A percentile compares a stretch with the other conserved stretches of the same genome.
phyloP scores from a whole-genome alignment of 1,284 basidiomycete species.

The Bothia castanella region DNA sequence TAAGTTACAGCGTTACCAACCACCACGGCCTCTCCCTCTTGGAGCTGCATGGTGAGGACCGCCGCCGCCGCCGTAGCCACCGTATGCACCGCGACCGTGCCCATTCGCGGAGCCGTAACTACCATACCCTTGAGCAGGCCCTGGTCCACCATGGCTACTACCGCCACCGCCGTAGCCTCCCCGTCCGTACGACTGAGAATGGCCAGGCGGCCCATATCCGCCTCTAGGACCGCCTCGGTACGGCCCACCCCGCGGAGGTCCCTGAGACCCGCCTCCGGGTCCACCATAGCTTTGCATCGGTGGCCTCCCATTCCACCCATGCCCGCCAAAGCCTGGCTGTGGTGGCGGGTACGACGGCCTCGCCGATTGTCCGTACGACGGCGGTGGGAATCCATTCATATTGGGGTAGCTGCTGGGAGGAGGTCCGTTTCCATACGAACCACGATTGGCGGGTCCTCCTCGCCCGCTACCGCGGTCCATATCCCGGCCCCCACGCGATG shows the following conservation, averaged over 20 bases:
- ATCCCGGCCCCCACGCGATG: conserved; percentile 42
- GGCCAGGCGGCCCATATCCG: conserved; percentile 25
- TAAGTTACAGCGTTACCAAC: conserved; percentile 37
- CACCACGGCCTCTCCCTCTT: conserved; percentile 41
- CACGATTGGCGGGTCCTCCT: conserved; percentile 30
- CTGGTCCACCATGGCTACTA: conserved; percentile 15
- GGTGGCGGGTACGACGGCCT: conserved; percentile 23
- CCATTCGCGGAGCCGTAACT: conserved; percentile 42
- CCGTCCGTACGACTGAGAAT: conserved; percentile 26
- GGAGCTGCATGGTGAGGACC: conserved; percentile 24
- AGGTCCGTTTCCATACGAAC: conserved; percentile 30
- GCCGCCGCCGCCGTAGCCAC: conserved; percentile 20
- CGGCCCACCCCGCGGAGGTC: conserved; percentile 25
- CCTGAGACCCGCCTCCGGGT: conserved; percentile 21
- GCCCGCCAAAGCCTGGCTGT: conserved; percentile 32
- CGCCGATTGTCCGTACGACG: conserved; percentile 22
- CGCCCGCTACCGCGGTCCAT: conserved; percentile 41
- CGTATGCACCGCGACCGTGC: conserved; percentile 45
- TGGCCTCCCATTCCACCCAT: conserved; percentile 32
- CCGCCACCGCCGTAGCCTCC: conserved; percentile 25
- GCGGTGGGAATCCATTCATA: conserved; percentile 20
- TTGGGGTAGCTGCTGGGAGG: conserved; percentile 25
- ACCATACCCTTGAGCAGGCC: conserved; percentile 20
- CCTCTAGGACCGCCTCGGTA: conserved; percentile 27
- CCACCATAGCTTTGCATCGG: conserved; percentile 28